Evolutionary conservation across 202 grass and related monocot genomes (phyloP), one percentile per base, ranked within the genome.

Genomic region (Hordeum pubiflorum): DNA sequence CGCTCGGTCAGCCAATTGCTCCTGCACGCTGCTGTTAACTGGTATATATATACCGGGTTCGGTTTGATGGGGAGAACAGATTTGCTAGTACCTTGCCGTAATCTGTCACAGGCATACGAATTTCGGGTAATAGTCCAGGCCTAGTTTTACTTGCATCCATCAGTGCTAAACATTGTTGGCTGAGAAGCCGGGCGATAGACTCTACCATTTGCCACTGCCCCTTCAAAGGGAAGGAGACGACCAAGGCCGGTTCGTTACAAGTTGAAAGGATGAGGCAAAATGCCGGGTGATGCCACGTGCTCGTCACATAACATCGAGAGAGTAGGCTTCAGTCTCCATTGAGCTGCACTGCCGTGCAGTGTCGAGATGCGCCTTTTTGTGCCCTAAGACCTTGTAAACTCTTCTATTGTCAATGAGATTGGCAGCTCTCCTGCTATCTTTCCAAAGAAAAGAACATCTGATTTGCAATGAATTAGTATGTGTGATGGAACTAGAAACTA

Each of bases 1-100:
- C 89, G 4, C 83, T 97, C 79, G 94, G 94, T 87, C 54, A 68
- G 78, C 58, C 29, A 27, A 1, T 59, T 33, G 44, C 68, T 80
- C 58, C 77, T 62, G 46, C 22, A 84, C 50, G 85, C 9, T 84
- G 6, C 81, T 57, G 17, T 26, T 40, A 43, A 13, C 2, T 10
- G 10, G 3, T 27, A 1, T 50, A 50, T 17, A 17, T 50, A n/a
- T 32, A n/a, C n/a, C 11, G 20, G 41, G 8, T 14, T 71, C 23
- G 52, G 29, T 64, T 31, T 33, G 15, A 18, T 50, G 17, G 46
- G 27, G 71, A 50, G 5, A 74, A 14, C 10, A 31, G 36, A 76
- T 54, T 43, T 20, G 55, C 55, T 58, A 58, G 55, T 52, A 52
- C 38, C 46, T 54, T 54, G 50, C 17, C 0, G 48, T 52, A 74